Base-by-base conservation (phyloP, 129 eudicot species). In the sunflower (Helianthus annuus) region DNA sequence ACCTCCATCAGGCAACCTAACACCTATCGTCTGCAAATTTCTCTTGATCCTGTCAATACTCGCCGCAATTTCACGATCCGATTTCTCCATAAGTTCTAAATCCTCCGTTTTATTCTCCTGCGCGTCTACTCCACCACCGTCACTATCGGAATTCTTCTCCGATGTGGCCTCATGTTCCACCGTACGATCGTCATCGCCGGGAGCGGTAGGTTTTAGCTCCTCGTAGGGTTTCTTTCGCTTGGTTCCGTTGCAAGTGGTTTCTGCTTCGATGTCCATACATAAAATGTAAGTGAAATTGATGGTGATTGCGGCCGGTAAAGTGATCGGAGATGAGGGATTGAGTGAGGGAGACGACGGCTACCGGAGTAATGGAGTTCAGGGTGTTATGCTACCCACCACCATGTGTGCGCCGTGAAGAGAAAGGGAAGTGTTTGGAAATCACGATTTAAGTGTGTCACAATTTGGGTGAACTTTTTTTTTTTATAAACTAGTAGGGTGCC, bases 1-100 rank as follows among this genome's bases (percentile, higher is more conserved):
- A 61, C 96, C 96, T 6, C 70, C 74, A 63, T 89, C 96, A 16
- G 78, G 62, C 77, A 86, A 65, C 27, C 14, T 78, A 11, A 1
- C 6, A 44, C n/a, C 13, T 3, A 68, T 0, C 10, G 4, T 6
- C 1, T 0, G 5, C 48, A 58, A 34, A 5, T 0, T 70, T 2
- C 10, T 11, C 66, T 17, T 69, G 3, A 63, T 7, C 58, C 80
- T 72, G 2, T 27, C 55, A 17, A 78, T 45, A 38, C 12, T 0
- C 2, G 64, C 66, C 2, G 3, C 56, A 3, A 88, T 68, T 38
- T 78, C 74, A 17, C 27, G 15, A 4, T 77, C 82, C 7, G 81
- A 40, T 66, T 77, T 62, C 6, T 1, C 9, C 56, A 34, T 36
- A 10, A 80, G 29, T 29, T 75, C 51, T 3, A n/a, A 15, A 42